Base-by-base conservation (phyloP, 1,284 basidiomycete species). In the Spongiforma sp. region DNA sequence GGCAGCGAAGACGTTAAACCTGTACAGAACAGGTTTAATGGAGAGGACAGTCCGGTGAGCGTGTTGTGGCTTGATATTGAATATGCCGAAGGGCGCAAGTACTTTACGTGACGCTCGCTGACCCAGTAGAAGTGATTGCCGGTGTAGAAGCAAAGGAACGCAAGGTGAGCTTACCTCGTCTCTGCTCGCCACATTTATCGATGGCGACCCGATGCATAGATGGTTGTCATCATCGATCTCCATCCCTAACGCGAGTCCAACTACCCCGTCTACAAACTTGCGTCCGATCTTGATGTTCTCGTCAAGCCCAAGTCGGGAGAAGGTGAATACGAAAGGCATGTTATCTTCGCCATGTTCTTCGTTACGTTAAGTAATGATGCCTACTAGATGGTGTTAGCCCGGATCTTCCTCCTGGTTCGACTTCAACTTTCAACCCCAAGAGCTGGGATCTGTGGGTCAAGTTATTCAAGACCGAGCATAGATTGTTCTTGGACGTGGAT, bases 1-100 rank as follows among this genome's bases (percentile, higher is more conserved):
- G 93, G 90, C 75, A 91, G 94, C 57, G 89, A 92, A 15, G 98
- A 99, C 75, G 86, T 99, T 7, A 85, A 95, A 24, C 84, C 86
- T n/a, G 95, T 99, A 10, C 92, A 96, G 78, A 85, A 83, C 72
- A 83, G 89, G 60, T 98, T 99, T 74, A 96, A 99, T 68, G 92
- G 95, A 69, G 92, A n/a, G n/a, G n/a, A n/a, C n/a, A n/a, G n/a
- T 61, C 97, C 98, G 0, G 89, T 99, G 41, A 97, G 99, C 74
- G 96, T 98, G 10, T 93, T 99, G 73, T 99, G 98, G 98, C 87
- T 99, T 53, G 98, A 99, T 79, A 99, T 99, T 72, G 98, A 99
- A 78, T 97, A n/a, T n/a, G n/a, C n/a, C 95, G 1, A 90, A 93
- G 94, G 96, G 58, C 95, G 98, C 81, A 94, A 96, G 79, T 99